Percentiles rank a stretch among this genome's conserved stretches.
Conservation (phyloP, 2,329 filamentous ascomycete genomes). For the Curvularia sp. region DNA sequence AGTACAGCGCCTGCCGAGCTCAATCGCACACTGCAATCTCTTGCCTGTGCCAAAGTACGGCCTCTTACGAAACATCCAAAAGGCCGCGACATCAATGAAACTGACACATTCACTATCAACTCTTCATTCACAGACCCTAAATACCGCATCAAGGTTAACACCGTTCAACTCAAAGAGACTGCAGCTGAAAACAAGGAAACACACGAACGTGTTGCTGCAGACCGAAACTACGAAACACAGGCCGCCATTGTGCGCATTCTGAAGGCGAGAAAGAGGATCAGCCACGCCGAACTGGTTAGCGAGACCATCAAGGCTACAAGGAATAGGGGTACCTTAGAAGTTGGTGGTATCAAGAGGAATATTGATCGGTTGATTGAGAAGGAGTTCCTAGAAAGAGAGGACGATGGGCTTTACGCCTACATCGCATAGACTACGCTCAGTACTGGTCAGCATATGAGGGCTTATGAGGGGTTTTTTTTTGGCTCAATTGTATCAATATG, state of each 20-base stretch:
- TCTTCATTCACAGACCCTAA: constrained; percentile 77
- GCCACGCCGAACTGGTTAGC: constrained; percentile 83
- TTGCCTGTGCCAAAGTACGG: constrained; percentile 87
- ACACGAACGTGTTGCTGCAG: constrained; percentile 85
- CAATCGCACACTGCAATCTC: constrained; percentile 88
- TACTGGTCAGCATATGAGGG: neutral
- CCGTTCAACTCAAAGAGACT: constrained; percentile 96
- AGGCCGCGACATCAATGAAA: constrained; percentile 76
- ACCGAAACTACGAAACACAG: constrained; percentile 95
- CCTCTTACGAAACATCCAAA: constrained; percentile 87
- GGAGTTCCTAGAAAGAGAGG: constrained; percentile 50
- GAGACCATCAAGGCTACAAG: constrained; percentile 93
- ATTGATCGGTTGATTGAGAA: constrained; percentile 78
- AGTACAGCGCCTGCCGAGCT: constrained; percentile 74
- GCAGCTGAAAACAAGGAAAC: constrained; percentile 94
- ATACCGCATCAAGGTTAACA: constrained; percentile 96
- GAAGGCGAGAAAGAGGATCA: constrained; percentile 90
- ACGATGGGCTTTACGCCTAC: constrained; percentile 54
- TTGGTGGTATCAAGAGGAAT: constrained; percentile 91
- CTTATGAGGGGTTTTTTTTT: neutral
- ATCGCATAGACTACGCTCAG: constrained; percentile 47
- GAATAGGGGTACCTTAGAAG: constrained; percentile 83
- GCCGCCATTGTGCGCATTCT: constrained; percentile 96
- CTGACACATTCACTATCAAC: constrained; percentile 88
- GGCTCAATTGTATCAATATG: neutral